Conservation (phyloP, 73 alveolate genomes). For the Breviolum minutum region DNA sequence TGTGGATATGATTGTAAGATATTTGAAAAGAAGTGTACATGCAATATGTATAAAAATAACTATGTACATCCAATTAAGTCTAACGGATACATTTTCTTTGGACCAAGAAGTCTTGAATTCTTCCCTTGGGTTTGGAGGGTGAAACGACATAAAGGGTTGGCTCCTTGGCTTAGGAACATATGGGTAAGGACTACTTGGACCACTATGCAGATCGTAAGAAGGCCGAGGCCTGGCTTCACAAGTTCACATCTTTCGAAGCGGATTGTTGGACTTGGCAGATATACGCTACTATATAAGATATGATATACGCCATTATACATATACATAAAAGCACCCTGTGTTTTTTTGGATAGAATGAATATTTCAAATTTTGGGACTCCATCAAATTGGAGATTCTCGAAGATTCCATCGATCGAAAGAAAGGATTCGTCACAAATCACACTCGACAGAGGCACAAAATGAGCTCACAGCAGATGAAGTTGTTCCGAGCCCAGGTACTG, state of each 20-base stretch:
- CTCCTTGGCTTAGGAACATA: background rate
- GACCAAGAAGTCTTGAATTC: background rate
- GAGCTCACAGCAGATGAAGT: conserved; percentile 19
- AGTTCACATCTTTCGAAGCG: background rate
- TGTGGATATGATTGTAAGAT: too few relatives aligned
- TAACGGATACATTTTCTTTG: background rate
- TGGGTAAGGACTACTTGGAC: conserved; percentile 30
- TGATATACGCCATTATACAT: background rate
- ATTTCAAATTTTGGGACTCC: too few relatives aligned
- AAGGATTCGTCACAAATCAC: background rate
- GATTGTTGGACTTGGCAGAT: background rate
- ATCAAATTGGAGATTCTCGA: too few relatives aligned
- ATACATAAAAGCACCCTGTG: background rate
- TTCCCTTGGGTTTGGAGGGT: background rate
- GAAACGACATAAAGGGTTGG: background rate
- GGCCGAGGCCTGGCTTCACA: background rate
- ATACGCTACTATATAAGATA: background rate
- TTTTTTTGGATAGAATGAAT: background rate
- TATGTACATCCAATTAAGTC: too few relatives aligned
- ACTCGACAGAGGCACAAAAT: background rate
- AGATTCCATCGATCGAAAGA: too few relatives aligned
- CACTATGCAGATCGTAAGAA: background rate
- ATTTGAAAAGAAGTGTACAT: too few relatives aligned
- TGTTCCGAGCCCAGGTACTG: background rate
- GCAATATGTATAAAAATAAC: too few relatives aligned